Evolutionary conservation across 345 rosid genomes (phyloP).

Genomic region (Turritis glabra): DNA sequence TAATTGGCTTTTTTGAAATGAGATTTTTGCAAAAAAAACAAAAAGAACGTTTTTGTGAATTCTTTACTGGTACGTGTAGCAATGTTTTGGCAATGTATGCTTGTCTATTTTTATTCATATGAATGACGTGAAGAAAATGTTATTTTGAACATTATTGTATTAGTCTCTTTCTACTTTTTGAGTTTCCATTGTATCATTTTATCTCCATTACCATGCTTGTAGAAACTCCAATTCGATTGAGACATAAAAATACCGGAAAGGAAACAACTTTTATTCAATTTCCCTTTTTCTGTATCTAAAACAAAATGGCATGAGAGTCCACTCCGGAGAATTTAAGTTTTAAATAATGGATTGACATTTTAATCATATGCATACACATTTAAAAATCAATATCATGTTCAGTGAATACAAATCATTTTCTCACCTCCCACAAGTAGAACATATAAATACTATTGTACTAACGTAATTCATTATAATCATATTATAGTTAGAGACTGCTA

Average conservation of each 20-base stretch:
- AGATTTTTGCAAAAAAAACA: too few relatives aligned
- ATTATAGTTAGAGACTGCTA: not conserved
- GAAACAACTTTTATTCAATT: not conserved
- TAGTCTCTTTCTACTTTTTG: not conserved
- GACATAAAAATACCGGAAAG: not conserved
- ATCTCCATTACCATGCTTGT: not conserved
- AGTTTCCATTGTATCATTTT: not conserved
- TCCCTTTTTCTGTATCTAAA: not conserved
- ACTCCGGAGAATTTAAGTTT: not conserved
- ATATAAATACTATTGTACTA: not conserved
- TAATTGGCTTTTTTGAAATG: conserved; percentile 72
- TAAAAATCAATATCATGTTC: not conserved
- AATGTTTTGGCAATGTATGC: conserved; percentile 16
- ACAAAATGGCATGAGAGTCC: not conserved
- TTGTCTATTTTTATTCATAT: not conserved
- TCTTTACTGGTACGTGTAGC: conserved; percentile 8
- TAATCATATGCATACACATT: not conserved
- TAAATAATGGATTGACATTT: not conserved
- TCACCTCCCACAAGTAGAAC: conserved; percentile 14
- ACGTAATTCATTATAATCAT: not conserved
- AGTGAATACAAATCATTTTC: not conserved
- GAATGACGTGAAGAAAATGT: conserved; percentile 9
- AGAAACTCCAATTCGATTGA: not conserved
- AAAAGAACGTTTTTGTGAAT: conserved; percentile 18
- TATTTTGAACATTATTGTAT: conserved; percentile 16